These are phyloP conservation scores for Dactylis glomerata DNA, from an alignment of 176 grass and related monocot genomes.

Conservation along the genomic window DNA sequence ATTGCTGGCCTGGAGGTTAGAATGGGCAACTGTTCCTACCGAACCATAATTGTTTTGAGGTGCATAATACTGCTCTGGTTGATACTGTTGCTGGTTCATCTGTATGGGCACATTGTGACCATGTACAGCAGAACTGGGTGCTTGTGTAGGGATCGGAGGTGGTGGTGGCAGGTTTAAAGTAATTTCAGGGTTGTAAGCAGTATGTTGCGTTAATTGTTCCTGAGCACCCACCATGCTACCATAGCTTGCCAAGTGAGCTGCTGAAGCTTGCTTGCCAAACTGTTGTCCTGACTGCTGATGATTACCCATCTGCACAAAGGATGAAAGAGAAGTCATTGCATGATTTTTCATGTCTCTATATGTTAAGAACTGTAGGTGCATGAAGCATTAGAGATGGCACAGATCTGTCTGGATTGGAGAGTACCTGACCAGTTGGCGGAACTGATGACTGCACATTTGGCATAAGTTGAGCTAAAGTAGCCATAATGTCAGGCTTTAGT, in stretches of 20 bases:
- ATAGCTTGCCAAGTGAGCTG: conserved; percentile 41
- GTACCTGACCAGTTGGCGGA: conserved; percentile 41
- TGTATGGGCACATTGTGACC: conserved; percentile 39
- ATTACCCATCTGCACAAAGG: conserved; percentile 35
- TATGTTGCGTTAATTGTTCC: conserved; percentile 41
- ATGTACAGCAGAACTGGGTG: conserved; percentile 34
- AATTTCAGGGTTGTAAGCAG: conserved; percentile 44
- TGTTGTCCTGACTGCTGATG: conserved; percentile 45
- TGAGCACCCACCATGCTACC: conserved; percentile 24
- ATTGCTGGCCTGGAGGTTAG: conserved; percentile 36
- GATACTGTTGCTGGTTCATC: conserved; percentile 56
- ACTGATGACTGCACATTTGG: conserved; percentile 47
- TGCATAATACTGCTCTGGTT: conserved; percentile 41
- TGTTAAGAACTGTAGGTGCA: conserved; percentile 24
- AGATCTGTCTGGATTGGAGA: neutral
- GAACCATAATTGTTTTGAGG: conserved; percentile 41
- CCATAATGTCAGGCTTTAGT: conserved; percentile 76
- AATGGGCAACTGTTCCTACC: conserved; percentile 22
- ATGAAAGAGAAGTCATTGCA: conserved; percentile 10
- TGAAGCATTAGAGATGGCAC: conserved; percentile 30
- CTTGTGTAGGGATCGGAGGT: conserved; percentile 16
- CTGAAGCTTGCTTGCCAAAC: conserved; percentile 41
- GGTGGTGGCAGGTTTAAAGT: conserved; percentile 45
- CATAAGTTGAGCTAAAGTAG: conserved; percentile 69
- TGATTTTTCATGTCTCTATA: conserved; percentile 42